Evolutionary conservation across 192 early-diverging fungal species (phyloP).

Genomic region (Backusella tuberculispora): DNA sequence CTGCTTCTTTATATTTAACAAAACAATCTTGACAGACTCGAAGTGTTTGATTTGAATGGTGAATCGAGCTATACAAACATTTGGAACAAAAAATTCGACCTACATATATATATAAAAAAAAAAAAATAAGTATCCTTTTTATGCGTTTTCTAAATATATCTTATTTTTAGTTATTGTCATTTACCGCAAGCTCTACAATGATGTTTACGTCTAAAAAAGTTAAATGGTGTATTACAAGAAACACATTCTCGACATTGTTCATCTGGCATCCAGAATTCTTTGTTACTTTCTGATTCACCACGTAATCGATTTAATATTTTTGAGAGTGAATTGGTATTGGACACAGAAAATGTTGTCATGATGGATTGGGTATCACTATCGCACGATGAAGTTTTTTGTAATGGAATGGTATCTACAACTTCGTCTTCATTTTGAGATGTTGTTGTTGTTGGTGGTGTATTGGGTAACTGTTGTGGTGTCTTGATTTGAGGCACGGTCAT

Average conservation of each 20-base stretch:
- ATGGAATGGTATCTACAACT: slow-evolving; percentile 9
- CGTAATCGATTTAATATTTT: slow-evolving; percentile 54
- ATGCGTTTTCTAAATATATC: neutral
- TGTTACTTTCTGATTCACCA: slow-evolving; percentile 53
- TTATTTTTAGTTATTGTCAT: neutral
- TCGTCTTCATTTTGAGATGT: slow-evolving; percentile 1
- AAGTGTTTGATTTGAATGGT: slow-evolving; percentile 59
- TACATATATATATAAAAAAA: slow-evolving; percentile 15
- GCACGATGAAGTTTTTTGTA: slow-evolving; percentile 33
- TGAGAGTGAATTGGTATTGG: slow-evolving; percentile 53
- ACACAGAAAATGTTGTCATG: slow-evolving; percentile 47
- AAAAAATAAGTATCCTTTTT: neutral
- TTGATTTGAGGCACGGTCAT: neutral
- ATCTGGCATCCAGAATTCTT: slow-evolving; percentile 84
- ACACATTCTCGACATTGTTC: slow-evolving; percentile 81
- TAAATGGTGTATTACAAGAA: slow-evolving; percentile 72
- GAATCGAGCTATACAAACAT: slow-evolving; percentile 63
- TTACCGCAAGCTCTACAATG: slow-evolving; percentile 84
- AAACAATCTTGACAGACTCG: slow-evolving; percentile 69
- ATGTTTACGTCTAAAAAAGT: slow-evolving; percentile 72
- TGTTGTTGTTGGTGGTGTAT: neutral
- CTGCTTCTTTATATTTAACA: slow-evolving; percentile 54
- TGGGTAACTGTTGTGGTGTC: neutral
- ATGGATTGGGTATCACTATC: slow-evolving; percentile 53
- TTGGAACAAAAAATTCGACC: slow-evolving; percentile 78